phyloP scores from a whole-genome alignment of 768 basidiomycete species.

The Lyophyllum semitale region DNA sequence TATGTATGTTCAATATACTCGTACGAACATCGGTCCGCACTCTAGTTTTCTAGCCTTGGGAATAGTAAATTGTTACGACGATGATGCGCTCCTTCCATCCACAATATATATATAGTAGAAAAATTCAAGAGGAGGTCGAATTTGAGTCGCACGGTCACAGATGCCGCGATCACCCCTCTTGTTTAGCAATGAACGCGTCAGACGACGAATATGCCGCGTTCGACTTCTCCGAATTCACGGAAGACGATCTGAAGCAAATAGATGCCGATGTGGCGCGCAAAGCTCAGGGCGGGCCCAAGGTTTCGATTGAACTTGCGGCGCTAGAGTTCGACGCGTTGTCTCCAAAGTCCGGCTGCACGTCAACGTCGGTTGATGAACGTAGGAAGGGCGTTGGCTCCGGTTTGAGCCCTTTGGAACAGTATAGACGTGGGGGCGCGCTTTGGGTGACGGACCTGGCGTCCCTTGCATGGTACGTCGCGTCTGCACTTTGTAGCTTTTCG shows the following conservation, averaged over 20 bases:
- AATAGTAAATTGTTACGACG: too few species aligned
- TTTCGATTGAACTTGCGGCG: constrained; percentile 34
- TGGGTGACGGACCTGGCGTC: constrained; percentile 66
- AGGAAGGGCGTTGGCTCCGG: background rate
- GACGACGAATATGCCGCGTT: constrained; percentile 49
- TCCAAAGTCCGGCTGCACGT: background rate
- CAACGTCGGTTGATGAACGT: background rate
- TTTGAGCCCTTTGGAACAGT: constrained; percentile 40
- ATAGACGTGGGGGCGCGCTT: constrained; percentile 46
- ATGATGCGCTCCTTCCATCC: too few species aligned
- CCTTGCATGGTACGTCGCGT: constrained; percentile 55
- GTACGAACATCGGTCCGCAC: too few species aligned
- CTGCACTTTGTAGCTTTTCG: background rate
- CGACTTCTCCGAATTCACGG: constrained; percentile 57
- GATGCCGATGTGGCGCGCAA: constrained; percentile 38
- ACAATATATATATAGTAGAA: too few species aligned
- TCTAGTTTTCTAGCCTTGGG: too few species aligned
- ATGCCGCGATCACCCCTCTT: background rate
- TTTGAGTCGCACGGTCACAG: background rate
- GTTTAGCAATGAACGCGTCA: constrained; percentile 6
- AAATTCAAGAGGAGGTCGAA: too few species aligned
- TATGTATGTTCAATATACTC: too few species aligned
- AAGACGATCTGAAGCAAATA: constrained; percentile 53
- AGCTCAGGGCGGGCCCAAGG: constrained; percentile 27
- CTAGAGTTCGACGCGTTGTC: background rate